Evolutionary conservation across 2,329 filamentous ascomycete species (phyloP), one percentile per base, ranked within the genome.

Genomic region (Dactylonectria macrodidyma): DNA sequence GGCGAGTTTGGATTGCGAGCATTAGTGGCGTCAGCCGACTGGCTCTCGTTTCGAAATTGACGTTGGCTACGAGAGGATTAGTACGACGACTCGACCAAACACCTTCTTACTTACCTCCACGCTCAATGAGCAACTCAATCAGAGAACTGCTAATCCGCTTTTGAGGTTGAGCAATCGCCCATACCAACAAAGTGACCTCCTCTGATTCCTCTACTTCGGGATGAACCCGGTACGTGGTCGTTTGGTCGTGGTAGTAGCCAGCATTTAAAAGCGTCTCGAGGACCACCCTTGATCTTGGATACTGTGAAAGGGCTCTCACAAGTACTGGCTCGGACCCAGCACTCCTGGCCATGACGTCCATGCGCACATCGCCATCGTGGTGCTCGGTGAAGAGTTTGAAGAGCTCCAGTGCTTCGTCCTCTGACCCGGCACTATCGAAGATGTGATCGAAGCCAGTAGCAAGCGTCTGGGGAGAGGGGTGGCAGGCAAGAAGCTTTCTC

Each of bases 81-180:
- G 68, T 48, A 67, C 60, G 1, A 36, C 14, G 7, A 30, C 50
- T 16, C 36, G 46, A 11, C 10, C 10, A 11, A 5, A 55, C 56
- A 41, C 14, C 24, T 38, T 66, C 64, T 72, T 24, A 75, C 81
- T 77, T 72, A 81, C 81, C 79, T 54, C 56, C 85, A 74, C 68
- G 84, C 76, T 73, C 80, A n/a, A 92, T 79, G 22, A 92, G 80
- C 55, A 89, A 78, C 68, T 87, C 82, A 62, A 93, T 87, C 50
- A 92, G 80, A 5, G 81, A 77, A 38, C 86, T 88, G 77, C 88
- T 90, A 58, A 92, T 84, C 67, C 85, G 86, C 77, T 91, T 92
- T 69, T 91, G 88, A 0, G 88, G 88, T 69, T 91, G 89, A 7
- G 88, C 79, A 59, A 92, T 81, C 0, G 88, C 85, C 90, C 90